A percentile compares a stretch with the other conserved stretches of the same genome.
Evolutionary conservation across 1,139 yeast genomes (phyloP).

Genomic region (Sugiyamaella xylanicola): DNA sequence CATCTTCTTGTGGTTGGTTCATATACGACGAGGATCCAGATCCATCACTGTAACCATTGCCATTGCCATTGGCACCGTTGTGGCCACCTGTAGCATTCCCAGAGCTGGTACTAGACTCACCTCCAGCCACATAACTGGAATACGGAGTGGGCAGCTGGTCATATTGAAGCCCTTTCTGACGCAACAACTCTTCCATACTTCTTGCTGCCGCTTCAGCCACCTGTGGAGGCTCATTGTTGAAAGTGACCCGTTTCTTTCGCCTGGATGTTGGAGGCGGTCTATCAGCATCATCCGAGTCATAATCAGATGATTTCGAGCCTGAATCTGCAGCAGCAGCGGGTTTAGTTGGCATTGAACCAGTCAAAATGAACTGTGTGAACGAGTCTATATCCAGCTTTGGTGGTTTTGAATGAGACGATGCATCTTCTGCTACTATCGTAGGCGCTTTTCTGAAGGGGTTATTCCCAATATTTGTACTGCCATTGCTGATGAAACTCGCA

Average conservation of each 20-base stretch:
- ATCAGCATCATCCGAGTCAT: slow-evolving; percentile 20
- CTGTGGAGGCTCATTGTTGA: slow-evolving; percentile 43
- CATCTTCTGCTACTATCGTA: slow-evolving; percentile 9
- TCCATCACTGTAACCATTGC: slow-evolving; percentile 4
- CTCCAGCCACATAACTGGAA: not conserved
- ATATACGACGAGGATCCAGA: slow-evolving; percentile 5
- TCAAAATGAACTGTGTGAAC: slow-evolving; percentile 42
- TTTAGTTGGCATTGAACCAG: slow-evolving; percentile 38
- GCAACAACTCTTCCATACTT: slow-evolving; percentile 43
- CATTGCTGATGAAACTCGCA: slow-evolving; percentile 9
- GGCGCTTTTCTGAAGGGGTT: slow-evolving; percentile 38
- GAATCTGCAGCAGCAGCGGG: not conserved
- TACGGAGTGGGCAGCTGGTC: slow-evolving; percentile 3
- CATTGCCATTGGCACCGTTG: not conserved
- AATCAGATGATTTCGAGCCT: slow-evolving; percentile 16
- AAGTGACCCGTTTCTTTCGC: slow-evolving; percentile 43
- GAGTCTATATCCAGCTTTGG: slow-evolving; percentile 42
- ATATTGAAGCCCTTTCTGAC: slow-evolving; percentile 35
- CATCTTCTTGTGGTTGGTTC: slow-evolving; percentile 35
- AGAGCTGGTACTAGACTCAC: not conserved
- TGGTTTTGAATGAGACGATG: slow-evolving; percentile 18
- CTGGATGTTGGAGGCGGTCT: slow-evolving; percentile 24
- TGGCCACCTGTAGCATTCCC: not conserved
- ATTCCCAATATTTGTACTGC: not conserved
- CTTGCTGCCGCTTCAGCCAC: slow-evolving; percentile 47